Percentiles rank a stretch among this genome's conserved stretches.
Conservation (phyloP, 2,329 filamentous ascomycete species). For the Diplodia scrobiculata region DNA sequence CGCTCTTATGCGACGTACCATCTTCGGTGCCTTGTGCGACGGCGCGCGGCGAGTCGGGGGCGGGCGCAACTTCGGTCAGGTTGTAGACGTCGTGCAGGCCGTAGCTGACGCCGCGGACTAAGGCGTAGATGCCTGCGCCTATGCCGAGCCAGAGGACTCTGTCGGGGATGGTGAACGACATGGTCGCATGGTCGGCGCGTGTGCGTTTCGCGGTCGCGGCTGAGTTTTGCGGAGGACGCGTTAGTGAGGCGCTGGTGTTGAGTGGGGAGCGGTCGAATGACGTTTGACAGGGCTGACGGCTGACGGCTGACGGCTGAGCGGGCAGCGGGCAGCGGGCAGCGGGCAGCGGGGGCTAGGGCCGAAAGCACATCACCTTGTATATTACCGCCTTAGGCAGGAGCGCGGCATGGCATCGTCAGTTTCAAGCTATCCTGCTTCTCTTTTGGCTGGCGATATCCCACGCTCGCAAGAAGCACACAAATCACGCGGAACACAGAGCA, state of each 20-base stretch:
- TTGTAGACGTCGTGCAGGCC: constrained; percentile 63
- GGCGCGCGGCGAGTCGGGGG: constrained; percentile 59
- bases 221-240: not conserved
- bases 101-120: constrained; percentile 60
- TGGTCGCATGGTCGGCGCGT: constrained; percentile 32
- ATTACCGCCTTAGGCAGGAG: not conserved
- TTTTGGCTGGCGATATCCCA: not conserved
- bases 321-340: not conserved
- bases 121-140: constrained; percentile 60
- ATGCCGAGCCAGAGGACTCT: constrained; percentile 53
- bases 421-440: not conserved
- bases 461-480: not conserved
- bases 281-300: constrained; percentile 17
- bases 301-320: constrained; percentile 1
- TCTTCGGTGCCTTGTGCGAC: constrained; percentile 67
- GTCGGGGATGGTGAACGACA: constrained; percentile 47
- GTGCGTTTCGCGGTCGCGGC: not conserved
- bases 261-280: constrained; percentile 1
- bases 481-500: not conserved
- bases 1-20: constrained; percentile 42
- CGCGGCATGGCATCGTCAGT: not conserved
- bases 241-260: not conserved
- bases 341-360: constrained; percentile 6
- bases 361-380: not conserved
- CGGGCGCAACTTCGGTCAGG: constrained; percentile 67